Base-by-base conservation (phyloP, 2,329 filamentous ascomycete genomes). In the Colletotrichum coccodes region DNA sequence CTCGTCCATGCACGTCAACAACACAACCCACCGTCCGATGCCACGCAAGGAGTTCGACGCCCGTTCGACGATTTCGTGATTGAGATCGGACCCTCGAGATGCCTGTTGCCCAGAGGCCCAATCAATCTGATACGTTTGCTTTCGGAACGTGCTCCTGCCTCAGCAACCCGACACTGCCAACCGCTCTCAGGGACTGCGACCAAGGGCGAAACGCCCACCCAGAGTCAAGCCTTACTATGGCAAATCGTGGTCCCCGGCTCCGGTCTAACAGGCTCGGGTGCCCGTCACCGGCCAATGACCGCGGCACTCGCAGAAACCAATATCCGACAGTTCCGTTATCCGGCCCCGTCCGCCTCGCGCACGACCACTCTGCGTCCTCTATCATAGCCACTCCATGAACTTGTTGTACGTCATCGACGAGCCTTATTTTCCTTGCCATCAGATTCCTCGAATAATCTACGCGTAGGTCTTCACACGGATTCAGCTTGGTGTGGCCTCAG, bases 1-100 rank as follows among this genome's bases (percentile, higher is more conserved):
- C 54, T 60, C 54, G 42, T 65, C 65, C 65, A 68, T 68, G 65
- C 54, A 50, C 56, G 61, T 68, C 65, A 65, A 54, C 56, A n/a
- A 16, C 36, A 28, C 42, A 46, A 56, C 47, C 61, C 62, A 65
- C 61, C 65, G 38, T 64, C 65, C 49, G 65, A 68, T 68, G 65
- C 21, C 54, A 46, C 56, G 44, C 16, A 34, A 44, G 18, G 40
- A 54, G 38, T 50, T 50, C 54, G 54, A 68, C 65, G 54, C 46
- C 53, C 30, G 30, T 23, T 32, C 18, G 6, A n/a, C 40, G 38
- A 38, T 49, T 56, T 46, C 30, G 32, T 42, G 61, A 69, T 69
- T 62, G 61, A 66, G 66, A 69, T 69, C 66, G 65, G 23, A 40
- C 32, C 57, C 54, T 30, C 21, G 49, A 60, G 26, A 28, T 56